phyloP scores from a whole-genome alignment of 1,139 yeast genomes.

The Pichia sp. region DNA sequence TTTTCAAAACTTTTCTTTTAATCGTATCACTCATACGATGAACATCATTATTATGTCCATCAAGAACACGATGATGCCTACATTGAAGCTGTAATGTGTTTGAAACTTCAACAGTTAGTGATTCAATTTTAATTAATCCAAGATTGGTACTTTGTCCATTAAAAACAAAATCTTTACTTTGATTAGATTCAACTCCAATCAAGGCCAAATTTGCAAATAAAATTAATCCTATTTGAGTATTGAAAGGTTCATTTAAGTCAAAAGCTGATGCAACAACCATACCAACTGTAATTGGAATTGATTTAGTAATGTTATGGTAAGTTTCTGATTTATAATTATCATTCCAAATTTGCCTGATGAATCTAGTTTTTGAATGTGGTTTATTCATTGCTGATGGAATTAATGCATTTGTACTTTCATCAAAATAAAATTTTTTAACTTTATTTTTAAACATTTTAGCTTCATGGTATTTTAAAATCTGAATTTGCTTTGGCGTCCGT shows the following conservation, averaged over 20 bases:
- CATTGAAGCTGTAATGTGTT: conserved; percentile 1
- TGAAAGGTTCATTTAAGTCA: conserved; percentile 7
- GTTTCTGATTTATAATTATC: conserved; percentile 15
- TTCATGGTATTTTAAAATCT: not conserved
- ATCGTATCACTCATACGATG: not conserved
- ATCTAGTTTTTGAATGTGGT: conserved; percentile 18
- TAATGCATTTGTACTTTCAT: conserved; percentile 14
- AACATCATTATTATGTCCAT: not conserved
- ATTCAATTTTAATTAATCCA: conserved; percentile 13
- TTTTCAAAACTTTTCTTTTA: not conserved
- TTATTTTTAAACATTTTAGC: conserved; percentile 12
- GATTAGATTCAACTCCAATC: conserved; percentile 2
- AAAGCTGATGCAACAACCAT: not conserved
- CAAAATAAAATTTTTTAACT: conserved; percentile 17
- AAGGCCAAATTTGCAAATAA: conserved; percentile 4
- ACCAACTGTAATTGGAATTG: conserved; percentile 5
- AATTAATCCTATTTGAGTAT: conserved; percentile 1
- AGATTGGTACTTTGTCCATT: conserved; percentile 14
- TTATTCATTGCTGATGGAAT: conserved; percentile 16
- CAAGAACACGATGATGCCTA: not conserved
- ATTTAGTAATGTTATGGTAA: conserved; percentile 10
- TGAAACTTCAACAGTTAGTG: conserved; percentile 4
- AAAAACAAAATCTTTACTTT: conserved; percentile 12
- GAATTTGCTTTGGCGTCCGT: not conserved
- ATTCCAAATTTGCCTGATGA: conserved; percentile 20